Evolutionary conservation across 2,329 filamentous ascomycete species (phyloP).

Genomic region (Aspergillus calidoustus): DNA sequence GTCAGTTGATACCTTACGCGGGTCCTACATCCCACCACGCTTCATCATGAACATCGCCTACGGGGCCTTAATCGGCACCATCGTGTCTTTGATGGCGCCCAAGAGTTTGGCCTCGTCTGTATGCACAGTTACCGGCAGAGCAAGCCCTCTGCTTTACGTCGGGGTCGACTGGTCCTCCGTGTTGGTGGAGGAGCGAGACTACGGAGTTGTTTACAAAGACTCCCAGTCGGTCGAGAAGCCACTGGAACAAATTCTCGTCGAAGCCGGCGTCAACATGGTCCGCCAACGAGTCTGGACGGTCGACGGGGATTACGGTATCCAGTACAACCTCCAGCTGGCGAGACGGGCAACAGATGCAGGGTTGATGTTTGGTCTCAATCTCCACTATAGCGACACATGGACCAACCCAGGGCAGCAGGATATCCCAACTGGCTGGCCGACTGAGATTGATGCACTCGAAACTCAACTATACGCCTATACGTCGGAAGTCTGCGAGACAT

Average conservation of each 20-base stretch:
- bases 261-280: neutral
- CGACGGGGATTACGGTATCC: neutral
- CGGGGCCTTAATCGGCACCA: too few relatives aligned
- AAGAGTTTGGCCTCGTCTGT: too few relatives aligned
- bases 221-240: neutral
- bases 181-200: neutral
- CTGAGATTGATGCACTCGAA: neutral
- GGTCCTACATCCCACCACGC: too few relatives aligned
- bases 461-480: neutral
- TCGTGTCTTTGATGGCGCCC: too few relatives aligned
- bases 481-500: neutral
- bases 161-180: neutral
- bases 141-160: constrained; percentile 70
- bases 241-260: neutral
- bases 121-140: too few relatives aligned
- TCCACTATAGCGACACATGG: neutral
- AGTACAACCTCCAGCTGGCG: neutral
- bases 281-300: neutral
- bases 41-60: too few relatives aligned
- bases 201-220: neutral
- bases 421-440: neutral
- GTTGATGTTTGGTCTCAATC: neutral
- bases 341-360: neutral
- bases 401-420: neutral
- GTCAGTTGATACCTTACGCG: too few relatives aligned